A percentile compares a stretch with the other conserved stretches of the same genome.
Evolutionary conservation across 2,329 filamentous ascomycete genomes (phyloP).

Genomic region (Biscogniauxia mediterranea): DNA sequence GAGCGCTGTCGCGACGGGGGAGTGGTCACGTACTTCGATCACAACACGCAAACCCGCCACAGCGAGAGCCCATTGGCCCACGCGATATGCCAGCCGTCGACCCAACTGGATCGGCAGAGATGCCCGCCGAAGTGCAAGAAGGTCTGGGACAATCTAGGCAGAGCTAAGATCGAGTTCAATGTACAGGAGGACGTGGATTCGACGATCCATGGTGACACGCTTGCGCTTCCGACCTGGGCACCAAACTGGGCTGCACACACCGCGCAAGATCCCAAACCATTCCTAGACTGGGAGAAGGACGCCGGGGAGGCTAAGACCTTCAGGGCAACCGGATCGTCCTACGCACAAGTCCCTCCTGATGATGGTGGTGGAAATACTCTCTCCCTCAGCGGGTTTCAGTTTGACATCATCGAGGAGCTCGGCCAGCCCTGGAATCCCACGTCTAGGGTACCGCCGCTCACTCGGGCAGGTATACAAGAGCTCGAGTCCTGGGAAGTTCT

Average conservation of each 20-base stretch:
- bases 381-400: conserved; percentile 3
- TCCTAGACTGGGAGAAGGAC: conserved; percentile 6
- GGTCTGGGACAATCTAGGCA: conserved; percentile 15
- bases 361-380: conserved; percentile 2
- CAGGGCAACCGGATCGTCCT: not conserved
- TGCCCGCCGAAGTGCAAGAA: conserved; percentile 11
- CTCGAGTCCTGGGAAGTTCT: conserved; percentile 6
- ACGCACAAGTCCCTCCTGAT: not conserved
- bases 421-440: conserved; percentile 9
- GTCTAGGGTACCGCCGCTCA: conserved; percentile 2
- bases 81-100: not conserved
- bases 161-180: conserved; percentile 6
- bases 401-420: conserved; percentile 8
- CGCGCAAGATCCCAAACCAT: conserved; percentile 7
- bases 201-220: not conserved
- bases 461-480: conserved; percentile 3
- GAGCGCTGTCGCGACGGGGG: conserved; percentile 9
- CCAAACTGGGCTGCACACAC: conserved; percentile 13
- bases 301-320: not conserved
- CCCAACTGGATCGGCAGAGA: conserved; percentile 1
- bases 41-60: conserved; percentile 5
- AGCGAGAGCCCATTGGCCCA: conserved; percentile 10
- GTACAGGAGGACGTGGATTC: not conserved
- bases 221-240: conserved; percentile 13
- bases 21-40: conserved; percentile 3